phyloP scores from a whole-genome alignment of 1,284 basidiomycete species.

The Mycena sp. region DNA sequence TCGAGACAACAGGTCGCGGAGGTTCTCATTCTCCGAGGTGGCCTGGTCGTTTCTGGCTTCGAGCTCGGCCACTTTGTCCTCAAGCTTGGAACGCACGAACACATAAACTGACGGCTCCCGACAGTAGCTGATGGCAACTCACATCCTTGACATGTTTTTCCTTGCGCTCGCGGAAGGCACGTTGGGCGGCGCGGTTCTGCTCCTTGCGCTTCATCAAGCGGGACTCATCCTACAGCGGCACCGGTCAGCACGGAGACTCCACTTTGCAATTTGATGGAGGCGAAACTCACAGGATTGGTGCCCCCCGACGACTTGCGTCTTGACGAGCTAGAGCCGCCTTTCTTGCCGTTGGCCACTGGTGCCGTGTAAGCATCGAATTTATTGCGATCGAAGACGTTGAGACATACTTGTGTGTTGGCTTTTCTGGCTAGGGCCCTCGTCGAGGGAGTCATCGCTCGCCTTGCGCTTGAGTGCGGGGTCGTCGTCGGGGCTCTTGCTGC shows the following conservation, averaged over 20 bases:
- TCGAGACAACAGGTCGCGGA: conserved; percentile 79
- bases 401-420: conserved; percentile 69
- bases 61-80: conserved; percentile 83
- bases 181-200: conserved; percentile 87
- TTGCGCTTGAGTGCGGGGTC: conserved; percentile 71
- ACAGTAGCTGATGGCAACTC: conserved; percentile 43
- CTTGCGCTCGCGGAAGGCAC: conserved; percentile 87
- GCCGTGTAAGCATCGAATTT: no score
- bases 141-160: conserved; percentile 91
- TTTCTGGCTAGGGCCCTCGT: conserved; percentile 72
- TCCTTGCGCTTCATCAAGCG: conserved; percentile 85
- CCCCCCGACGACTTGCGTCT: conserved; percentile 48
- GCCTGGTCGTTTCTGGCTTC: conserved; percentile 79
- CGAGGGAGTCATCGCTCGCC: conserved; percentile 68
- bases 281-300: conserved; percentile 45
- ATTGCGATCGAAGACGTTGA: no score
- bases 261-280: conserved; percentile 14
- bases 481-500: conserved; percentile 39
- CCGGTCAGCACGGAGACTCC: conserved; percentile 31
- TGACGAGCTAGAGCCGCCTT: conserved; percentile 29
- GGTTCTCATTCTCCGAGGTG: conserved; percentile 77
- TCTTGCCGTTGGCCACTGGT: conserved; percentile 44
- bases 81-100: conserved; percentile 64
- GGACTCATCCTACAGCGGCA: conserved; percentile 67
- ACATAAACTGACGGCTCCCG: conserved; percentile 23